Evolutionary conservation across 2,329 filamentous ascomycete species (phyloP).

Genomic region (Xylaria sp.): DNA sequence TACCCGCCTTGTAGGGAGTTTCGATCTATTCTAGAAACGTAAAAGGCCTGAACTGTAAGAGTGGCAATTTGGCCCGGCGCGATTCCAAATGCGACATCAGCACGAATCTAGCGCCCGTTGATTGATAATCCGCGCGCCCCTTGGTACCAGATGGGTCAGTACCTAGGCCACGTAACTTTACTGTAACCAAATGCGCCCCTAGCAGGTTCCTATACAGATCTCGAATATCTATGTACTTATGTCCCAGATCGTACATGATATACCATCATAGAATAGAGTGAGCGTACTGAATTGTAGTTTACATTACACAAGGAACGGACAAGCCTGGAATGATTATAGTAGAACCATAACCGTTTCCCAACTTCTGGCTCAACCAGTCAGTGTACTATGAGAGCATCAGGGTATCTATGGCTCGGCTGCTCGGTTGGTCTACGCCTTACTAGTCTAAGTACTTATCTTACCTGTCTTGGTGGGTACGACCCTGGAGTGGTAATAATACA

Average conservation of each 20-base stretch:
- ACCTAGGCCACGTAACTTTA: not conserved
- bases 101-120: slow-evolving; percentile 26
- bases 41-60: slow-evolving; percentile 18
- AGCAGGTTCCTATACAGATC: too few relatives aligned
- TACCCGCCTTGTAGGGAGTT: not conserved
- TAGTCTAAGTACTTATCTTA: not conserved
- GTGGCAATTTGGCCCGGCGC: slow-evolving; percentile 14
- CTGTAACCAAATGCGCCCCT: not conserved
- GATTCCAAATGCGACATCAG: slow-evolving; percentile 36
- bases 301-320: too few relatives aligned
- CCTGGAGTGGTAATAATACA: slow-evolving; percentile 15
- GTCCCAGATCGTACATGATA: too few relatives aligned
- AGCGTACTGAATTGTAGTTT: too few relatives aligned
- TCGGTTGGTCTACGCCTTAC: not conserved
- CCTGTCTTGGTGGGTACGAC: not conserved
- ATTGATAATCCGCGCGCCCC: slow-evolving; percentile 30
- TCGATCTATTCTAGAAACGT: slow-evolving; percentile 10
- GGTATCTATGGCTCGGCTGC: not conserved
- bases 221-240: too few relatives aligned
- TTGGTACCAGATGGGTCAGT: not conserved
- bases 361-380: too few relatives aligned
- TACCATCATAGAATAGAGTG: too few relatives aligned
- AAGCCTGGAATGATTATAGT: too few relatives aligned
- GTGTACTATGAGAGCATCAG: too few relatives aligned
- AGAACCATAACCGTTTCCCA: too few relatives aligned